Percentiles rank a stretch among this genome's conserved stretches.
phyloP scores from a whole-genome alignment of 192 early-diverging fungal species.

The Backusella circina region DNA sequence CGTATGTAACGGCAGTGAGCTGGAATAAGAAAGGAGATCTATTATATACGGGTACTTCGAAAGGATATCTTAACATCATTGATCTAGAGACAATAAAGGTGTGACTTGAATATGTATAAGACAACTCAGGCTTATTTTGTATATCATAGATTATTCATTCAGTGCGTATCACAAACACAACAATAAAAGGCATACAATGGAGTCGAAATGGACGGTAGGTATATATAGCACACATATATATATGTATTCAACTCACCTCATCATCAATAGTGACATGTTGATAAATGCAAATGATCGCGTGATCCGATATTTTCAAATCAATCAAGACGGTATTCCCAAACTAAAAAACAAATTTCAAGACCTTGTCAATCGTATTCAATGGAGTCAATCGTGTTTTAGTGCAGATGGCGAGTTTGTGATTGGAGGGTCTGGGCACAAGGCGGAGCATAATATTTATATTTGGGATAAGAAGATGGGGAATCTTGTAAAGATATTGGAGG shows the following conservation, averaged over 20 bases:
- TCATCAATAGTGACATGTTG: slow-evolving; percentile 63
- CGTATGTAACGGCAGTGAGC: slow-evolving; percentile 16
- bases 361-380: slow-evolving; percentile 85
- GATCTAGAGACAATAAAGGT: slow-evolving; percentile 53
- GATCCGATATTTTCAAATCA: slow-evolving; percentile 64
- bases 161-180: slow-evolving; percentile 34
- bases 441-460: slow-evolving; percentile 92
- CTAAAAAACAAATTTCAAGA: slow-evolving; percentile 79
- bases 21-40: slow-evolving; percentile 45
- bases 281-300: slow-evolving; percentile 79
- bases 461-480: slow-evolving; percentile 84
- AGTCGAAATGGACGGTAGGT: slow-evolving; percentile 63
- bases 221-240: not conserved
- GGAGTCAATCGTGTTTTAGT: slow-evolving; percentile 87
- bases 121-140: too few species aligned
- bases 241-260: slow-evolving; percentile 25
- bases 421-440: slow-evolving; percentile 79
- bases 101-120: too few species aligned
- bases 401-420: slow-evolving; percentile 89
- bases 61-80: slow-evolving; percentile 62
- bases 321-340: slow-evolving; percentile 38
- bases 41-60: slow-evolving; percentile 64
- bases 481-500: slow-evolving; percentile 88
- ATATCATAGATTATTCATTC: slow-evolving; percentile 39
- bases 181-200: slow-evolving; percentile 62